These are phyloP conservation scores for Paracoccidioides brasiliensis DNA, from an alignment of 2,329 filamentous ascomycete genomes.

Conservation along the genomic window DNA sequence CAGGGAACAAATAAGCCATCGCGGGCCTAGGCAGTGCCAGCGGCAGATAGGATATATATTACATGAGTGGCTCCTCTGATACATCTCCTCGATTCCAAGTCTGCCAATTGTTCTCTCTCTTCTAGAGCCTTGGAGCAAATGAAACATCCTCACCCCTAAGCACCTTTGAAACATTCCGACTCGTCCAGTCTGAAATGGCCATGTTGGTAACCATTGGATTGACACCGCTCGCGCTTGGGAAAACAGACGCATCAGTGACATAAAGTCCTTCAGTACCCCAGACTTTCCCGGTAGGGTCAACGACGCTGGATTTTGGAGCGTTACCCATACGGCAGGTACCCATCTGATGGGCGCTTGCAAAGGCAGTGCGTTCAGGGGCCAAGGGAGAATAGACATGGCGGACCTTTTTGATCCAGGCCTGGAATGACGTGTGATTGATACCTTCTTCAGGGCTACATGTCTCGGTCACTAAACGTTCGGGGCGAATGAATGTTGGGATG, in stretches of 20 bases:
- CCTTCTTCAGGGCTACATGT: constrained; percentile 23
- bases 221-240: constrained; percentile 39
- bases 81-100: not conserved
- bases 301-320: constrained; percentile 29
- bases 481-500: constrained; percentile 49
- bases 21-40: not conserved
- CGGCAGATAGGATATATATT: not conserved
- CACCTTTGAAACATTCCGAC: constrained; percentile 25
- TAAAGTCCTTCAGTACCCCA: constrained; percentile 36
- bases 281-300: constrained; percentile 33
- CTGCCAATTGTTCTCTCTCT: not conserved
- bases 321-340: constrained; percentile 38
- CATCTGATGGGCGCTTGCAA: constrained; percentile 40
- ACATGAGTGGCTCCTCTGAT: not conserved
- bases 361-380: constrained; percentile 30
- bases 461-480: constrained; percentile 10
- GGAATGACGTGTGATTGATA: constrained; percentile 42
- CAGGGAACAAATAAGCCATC: not conserved
- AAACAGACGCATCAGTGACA: constrained; percentile 38
- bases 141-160: constrained; percentile 21
- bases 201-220: constrained; percentile 42
- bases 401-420: constrained; percentile 41
- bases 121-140: constrained; percentile 2
- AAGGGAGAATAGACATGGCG: constrained; percentile 32
- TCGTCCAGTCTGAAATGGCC: constrained; percentile 37